phyloP scores from a whole-genome alignment of 257 asterid genomes.

The Paulownia fortunei region DNA sequence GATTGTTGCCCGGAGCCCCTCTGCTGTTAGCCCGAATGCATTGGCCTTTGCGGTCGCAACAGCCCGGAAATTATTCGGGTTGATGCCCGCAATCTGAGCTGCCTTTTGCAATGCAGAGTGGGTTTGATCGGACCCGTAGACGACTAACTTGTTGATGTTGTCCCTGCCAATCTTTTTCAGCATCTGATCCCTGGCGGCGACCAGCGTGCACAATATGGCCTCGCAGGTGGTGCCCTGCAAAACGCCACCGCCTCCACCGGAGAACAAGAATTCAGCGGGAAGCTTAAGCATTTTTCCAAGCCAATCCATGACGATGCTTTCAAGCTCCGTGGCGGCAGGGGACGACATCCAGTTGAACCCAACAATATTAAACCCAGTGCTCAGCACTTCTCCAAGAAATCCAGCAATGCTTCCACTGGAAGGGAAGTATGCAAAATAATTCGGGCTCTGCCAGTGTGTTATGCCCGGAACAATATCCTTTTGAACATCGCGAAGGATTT shows the following conservation, averaged over 20 bases:
- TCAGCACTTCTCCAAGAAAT: slow-evolving; percentile 71
- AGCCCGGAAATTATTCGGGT: slow-evolving; percentile 57
- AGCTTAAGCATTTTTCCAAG: slow-evolving; percentile 68
- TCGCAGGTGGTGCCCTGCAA: slow-evolving; percentile 80
- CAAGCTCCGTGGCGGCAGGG: slow-evolving; percentile 88
- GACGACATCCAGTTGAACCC: slow-evolving; percentile 91
- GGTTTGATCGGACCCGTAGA: slow-evolving; percentile 80
- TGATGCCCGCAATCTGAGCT: slow-evolving; percentile 70
- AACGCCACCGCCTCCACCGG: slow-evolving; percentile 89
- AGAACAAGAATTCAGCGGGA: slow-evolving; percentile 62
- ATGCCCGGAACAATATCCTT: slow-evolving; percentile 75
- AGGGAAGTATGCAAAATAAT: slow-evolving; percentile 73
- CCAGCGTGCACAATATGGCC: slow-evolving; percentile 62
- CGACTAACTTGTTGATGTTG: slow-evolving; percentile 55
- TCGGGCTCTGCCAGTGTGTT: slow-evolving; percentile 86
- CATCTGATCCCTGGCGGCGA: slow-evolving; percentile 68
- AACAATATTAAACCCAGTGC: slow-evolving; percentile 73
- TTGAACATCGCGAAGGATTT: slow-evolving; percentile 58
- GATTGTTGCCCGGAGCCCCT: slow-evolving; percentile 45
- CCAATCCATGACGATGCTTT: slow-evolving; percentile 88
- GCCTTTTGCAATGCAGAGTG: slow-evolving; percentile 71
- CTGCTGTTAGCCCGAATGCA: slow-evolving; percentile 48
- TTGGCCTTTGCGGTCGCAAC: slow-evolving; percentile 45
- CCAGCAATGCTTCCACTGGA: slow-evolving; percentile 77
- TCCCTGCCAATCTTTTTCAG: slow-evolving; percentile 55